Conservation (phyloP, 345 rosid genomes). For the Salix caprea region DNA sequence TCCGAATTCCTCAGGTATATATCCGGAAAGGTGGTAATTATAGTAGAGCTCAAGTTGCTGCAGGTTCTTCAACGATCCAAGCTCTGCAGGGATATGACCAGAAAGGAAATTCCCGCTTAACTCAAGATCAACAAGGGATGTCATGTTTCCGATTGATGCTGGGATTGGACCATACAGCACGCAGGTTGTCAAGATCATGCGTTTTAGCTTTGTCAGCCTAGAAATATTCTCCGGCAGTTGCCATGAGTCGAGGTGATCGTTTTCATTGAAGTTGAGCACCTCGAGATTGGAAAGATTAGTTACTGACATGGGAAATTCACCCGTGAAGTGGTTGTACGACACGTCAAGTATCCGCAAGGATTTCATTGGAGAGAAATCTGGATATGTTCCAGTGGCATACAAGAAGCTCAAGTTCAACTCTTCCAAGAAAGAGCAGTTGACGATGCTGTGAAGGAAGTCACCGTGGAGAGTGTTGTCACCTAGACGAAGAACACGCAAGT, state of each 20-base stretch:
- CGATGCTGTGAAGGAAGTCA: conserved; percentile 45
- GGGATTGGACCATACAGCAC: conserved; percentile 61
- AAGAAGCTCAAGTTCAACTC: conserved; percentile 20
- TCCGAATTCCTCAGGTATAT: conserved; percentile 78
- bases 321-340: conserved; percentile 27
- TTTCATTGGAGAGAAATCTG: conserved; percentile 27
- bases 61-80: conserved; percentile 72
- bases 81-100: conserved; percentile 64
- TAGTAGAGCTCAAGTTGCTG: conserved; percentile 71
- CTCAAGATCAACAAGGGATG: conserved; percentile 81
- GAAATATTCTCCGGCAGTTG: conserved; percentile 27
- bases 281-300: conserved; percentile 26
- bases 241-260: conserved; percentile 16
- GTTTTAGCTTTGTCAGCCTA: conserved; percentile 47
- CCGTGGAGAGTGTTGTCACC: conserved; percentile 50
- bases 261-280: conserved; percentile 28
- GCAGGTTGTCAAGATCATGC: conserved; percentile 67
- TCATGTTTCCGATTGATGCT: conserved; percentile 67
- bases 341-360: conserved; percentile 19
- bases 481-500: conserved; percentile 63
- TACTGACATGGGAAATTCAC: conserved; percentile 25
- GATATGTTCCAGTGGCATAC: conserved; percentile 17
- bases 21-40: conserved; percentile 58
- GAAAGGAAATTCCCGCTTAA: conserved; percentile 68
- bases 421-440: conserved; percentile 68